Percentiles rank a stretch among this genome's conserved stretches.
These are phyloP conservation scores for Sonneratia alba DNA, from an alignment of 345 rosid species.

Conservation along the genomic window DNA sequence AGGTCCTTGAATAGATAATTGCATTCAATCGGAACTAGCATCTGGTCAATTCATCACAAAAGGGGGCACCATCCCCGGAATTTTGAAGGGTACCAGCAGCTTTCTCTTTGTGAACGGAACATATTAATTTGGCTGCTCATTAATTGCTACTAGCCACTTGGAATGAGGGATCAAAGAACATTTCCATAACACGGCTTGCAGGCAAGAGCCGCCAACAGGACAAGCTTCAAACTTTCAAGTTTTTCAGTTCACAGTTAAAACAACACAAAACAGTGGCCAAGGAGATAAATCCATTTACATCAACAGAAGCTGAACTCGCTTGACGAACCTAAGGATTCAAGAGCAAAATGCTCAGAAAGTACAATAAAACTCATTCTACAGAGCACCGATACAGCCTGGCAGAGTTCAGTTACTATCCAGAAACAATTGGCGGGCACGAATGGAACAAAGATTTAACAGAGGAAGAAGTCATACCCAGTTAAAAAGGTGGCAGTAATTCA, in stretches of 20 bases:
- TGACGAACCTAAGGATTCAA: not conserved
- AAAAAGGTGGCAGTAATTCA: not conserved
- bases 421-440: not conserved
- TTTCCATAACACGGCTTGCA: too few species aligned
- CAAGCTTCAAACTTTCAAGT: not conserved
- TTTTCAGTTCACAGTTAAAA: not conserved
- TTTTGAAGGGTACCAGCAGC: too few species aligned
- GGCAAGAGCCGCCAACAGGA: too few species aligned
- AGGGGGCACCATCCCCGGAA: too few species aligned
- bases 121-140: too few species aligned
- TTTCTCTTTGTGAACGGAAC: too few species aligned
- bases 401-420: not conserved
- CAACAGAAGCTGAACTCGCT: not conserved
- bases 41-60: too few species aligned
- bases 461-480: not conserved
- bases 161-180: too few species aligned
- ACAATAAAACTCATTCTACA: not conserved
- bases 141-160: too few species aligned
- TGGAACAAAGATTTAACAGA: not conserved
- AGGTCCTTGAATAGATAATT: too few species aligned
- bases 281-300: not conserved
- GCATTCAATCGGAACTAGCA: too few species aligned
- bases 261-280: too few species aligned
- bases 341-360: not conserved
- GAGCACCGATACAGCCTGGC: not conserved